A percentile compares a stretch with the other conserved stretches of the same genome.
phyloP scores from a whole-genome alignment of 441 rosid genomes.

The Bruguiera hainesii region DNA sequence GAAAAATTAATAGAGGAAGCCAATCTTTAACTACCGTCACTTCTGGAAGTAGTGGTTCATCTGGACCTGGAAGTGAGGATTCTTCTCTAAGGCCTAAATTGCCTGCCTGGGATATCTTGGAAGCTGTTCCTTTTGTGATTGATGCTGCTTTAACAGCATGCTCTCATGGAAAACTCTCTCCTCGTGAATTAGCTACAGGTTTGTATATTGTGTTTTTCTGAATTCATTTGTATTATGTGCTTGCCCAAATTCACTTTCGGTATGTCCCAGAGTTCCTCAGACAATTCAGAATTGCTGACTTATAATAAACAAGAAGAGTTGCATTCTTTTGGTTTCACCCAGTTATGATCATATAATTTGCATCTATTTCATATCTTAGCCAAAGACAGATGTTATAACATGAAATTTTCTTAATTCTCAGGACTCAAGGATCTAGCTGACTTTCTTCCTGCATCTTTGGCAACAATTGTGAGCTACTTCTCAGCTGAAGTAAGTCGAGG shows the following conservation, averaged over 20 bases:
- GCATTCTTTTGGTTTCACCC: background rate
- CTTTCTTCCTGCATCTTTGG: conserved; percentile 88
- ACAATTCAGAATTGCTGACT: background rate
- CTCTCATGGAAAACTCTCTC: conserved; percentile 88
- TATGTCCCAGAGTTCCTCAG: background rate
- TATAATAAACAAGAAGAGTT: background rate
- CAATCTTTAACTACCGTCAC: conserved; percentile 61
- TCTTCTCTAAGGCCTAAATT: conserved; percentile 62
- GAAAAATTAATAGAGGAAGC: conserved; percentile 64
- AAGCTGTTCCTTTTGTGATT: conserved; percentile 83
- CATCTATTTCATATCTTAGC: background rate
- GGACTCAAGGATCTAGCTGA: conserved; percentile 96
- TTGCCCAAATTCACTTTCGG: background rate
- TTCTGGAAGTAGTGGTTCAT: conserved; percentile 86
- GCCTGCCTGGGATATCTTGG: conserved; percentile 97
- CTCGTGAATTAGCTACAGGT: conserved; percentile 99
- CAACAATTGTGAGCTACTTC: conserved; percentile 88
- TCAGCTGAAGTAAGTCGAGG: conserved; percentile 99
- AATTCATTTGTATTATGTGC: conserved; percentile 1
- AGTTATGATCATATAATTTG: conserved; percentile 8
- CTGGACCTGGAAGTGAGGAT: conserved; percentile 74
- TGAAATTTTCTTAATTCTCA: conserved; percentile 30
- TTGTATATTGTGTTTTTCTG: conserved; percentile 18
- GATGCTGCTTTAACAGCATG: conserved; percentile 96
- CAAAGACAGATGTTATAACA: conserved; percentile 11